These are phyloP conservation scores for Trichoderma sp. DNA, from an alignment of 2,329 filamentous ascomycete genomes.

Conservation along the genomic window DNA sequence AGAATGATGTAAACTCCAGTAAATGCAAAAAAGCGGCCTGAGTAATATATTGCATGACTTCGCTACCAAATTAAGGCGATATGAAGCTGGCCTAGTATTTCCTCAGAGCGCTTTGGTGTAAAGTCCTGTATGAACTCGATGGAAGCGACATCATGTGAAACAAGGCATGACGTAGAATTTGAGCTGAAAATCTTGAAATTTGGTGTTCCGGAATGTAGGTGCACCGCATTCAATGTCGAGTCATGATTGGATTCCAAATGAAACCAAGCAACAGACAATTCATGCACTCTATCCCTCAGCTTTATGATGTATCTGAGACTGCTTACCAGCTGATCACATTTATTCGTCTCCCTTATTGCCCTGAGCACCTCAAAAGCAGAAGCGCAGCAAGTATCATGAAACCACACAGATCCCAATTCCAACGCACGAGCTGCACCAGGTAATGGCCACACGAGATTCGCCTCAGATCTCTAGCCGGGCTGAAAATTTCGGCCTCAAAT, in stretches of 20 bases:
- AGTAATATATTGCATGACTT: not conserved
- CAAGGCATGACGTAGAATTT: not conserved
- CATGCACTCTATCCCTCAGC: not conserved
- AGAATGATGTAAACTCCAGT: not conserved
- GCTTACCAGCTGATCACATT: not conserved
- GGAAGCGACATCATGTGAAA: not conserved
- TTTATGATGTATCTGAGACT: not conserved
- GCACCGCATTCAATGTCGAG: not conserved
- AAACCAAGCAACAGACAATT: not conserved
- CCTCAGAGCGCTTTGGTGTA: not conserved
- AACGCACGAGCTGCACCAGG: not conserved
- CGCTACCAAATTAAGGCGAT: not conserved
- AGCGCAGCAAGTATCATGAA: not conserved
- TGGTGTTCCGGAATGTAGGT: too few species aligned
- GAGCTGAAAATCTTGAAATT: too few species aligned
- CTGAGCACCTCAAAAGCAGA: not conserved
- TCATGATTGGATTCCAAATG: too few species aligned
- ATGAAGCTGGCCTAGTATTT: not conserved
- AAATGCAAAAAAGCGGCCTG: fast-evolving
- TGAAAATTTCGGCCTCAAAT: not conserved
- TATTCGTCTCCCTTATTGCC: not conserved
- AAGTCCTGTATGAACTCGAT: not conserved
- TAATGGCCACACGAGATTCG: not conserved
- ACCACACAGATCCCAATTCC: not conserved
- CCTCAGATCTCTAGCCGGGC: not conserved